Base-by-base conservation (phyloP, 768 basidiomycete genomes). In the Sutorius australiensis region DNA sequence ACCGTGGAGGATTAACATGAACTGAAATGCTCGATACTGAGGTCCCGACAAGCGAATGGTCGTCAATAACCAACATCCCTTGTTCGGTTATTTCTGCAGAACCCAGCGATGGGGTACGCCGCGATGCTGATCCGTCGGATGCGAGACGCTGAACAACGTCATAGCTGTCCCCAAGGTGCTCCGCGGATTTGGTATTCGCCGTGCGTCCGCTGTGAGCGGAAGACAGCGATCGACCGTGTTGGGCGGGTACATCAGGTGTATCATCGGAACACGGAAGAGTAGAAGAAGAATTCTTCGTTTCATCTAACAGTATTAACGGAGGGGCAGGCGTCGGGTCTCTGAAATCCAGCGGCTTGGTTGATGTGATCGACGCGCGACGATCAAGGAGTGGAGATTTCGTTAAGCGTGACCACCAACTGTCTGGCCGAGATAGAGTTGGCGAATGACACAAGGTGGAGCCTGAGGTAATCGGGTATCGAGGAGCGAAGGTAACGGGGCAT, bases 261-360 rank as follows among this genome's bases (percentile, higher is more conserved):
- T 48, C 50, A 42, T 51, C 48, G 12, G 63, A 64, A 31, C 55
- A 40, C 4, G 54, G 56, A 32, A 58, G 61, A 16, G 49, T 43
- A 13, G 48, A 44, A 11, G 55, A 30, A 9, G 42, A n/a, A 43
- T 65, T 61, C 12, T 59, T 61, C 14, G 59, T 59, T 30, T 87
- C 81, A 50, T 81, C 78, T 48, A 88, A 82, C 3, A 81, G 71
- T 41, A 75, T 72, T 5, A 92, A 75, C 12, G 75, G 75, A 0
- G 91, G 91, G 4, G 81, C 81, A 1, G 90, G 88, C 47, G 84
- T 83, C 1, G 92, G 92, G 68, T 95, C 92, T 19, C 88, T 80
- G 62, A 93, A 80, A 19, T 89, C 84, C 13, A 75, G 65, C 41
- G 42, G 59, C 53, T 47, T 67, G 61, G 54, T 64, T 51, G 69